A percentile compares a stretch with the other conserved stretches of the same genome.
Evolutionary conservation across 1,284 basidiomycete genomes (phyloP).

Genomic region (Apiotrichum domesticum): DNA sequence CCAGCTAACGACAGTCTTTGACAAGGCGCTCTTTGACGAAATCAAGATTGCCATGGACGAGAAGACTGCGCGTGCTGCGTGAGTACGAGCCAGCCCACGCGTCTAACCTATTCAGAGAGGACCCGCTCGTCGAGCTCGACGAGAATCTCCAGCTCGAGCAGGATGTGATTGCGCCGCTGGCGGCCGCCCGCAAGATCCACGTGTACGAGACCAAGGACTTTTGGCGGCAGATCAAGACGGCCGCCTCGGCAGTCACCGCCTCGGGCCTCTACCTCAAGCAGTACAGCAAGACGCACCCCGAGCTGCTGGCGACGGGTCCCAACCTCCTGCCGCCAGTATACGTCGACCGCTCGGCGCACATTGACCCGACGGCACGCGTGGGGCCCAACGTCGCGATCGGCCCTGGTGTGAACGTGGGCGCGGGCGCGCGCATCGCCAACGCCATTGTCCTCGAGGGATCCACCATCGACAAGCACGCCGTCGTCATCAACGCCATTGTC

Average conservation of each 20-base stretch:
- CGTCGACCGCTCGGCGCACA: constrained; percentile 47
- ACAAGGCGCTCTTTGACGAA: constrained; percentile 51
- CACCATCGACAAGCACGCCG: constrained; percentile 49
- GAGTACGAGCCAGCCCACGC: constrained; percentile 15
- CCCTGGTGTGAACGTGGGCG: constrained; percentile 46
- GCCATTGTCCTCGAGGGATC: constrained; percentile 50
- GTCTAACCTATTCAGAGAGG: constrained; percentile 30
- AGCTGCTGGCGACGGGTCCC: constrained; percentile 28
- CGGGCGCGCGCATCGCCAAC: constrained; percentile 50
- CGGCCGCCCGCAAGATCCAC: constrained; percentile 49
- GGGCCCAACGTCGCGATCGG: constrained; percentile 51
- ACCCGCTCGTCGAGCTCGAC: constrained; percentile 47
- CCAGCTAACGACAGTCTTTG: constrained; percentile 42
- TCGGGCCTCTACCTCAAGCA: constrained; percentile 48
- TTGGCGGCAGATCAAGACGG: constrained; percentile 54
- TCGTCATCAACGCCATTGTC: constrained; percentile 50
- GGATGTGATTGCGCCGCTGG: constrained; percentile 52
- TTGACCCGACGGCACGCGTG: constrained; percentile 49
- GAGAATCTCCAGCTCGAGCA: constrained; percentile 52
- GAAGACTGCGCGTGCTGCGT: constrained; percentile 48
- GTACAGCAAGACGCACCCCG: constrained; percentile 34
- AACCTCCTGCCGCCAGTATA: constrained; percentile 49
- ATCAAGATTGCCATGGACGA: constrained; percentile 51
- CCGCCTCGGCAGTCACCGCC: constrained; percentile 52
- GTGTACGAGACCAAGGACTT: constrained; percentile 50